These are phyloP conservation scores for Daldinia eschscholtzii DNA, from an alignment of 2,329 filamentous ascomycete genomes.

Conservation along the genomic window DNA sequence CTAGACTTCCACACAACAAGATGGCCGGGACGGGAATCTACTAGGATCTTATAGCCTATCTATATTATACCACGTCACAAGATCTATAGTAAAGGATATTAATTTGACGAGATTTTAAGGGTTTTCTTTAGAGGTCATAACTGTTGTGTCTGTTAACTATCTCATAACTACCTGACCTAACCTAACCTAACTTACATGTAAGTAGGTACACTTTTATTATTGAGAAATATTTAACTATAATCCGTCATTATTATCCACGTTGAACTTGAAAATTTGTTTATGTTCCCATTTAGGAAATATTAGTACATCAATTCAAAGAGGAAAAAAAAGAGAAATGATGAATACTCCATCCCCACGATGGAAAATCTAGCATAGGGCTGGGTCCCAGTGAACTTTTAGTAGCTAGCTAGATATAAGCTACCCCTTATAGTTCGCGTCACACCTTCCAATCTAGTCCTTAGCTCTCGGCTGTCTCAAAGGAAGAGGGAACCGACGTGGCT, in stretches of 20 bases:
- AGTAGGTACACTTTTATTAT: too few relatives aligned
- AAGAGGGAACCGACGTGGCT: constrained; percentile 2
- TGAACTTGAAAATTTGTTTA: too few relatives aligned
- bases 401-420: background rate
- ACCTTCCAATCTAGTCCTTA: constrained; percentile 5
- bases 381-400: background rate
- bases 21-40: background rate
- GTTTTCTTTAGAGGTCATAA: background rate
- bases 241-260: too few relatives aligned
- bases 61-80: background rate
- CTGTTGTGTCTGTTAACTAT: background rate
- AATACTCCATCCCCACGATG: background rate
- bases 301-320: background rate
- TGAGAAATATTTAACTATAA: too few relatives aligned
- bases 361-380: constrained; percentile 5
- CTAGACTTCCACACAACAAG: background rate
- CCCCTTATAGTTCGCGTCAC: background rate
- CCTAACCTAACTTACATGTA: too few relatives aligned
- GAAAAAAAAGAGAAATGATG: background rate
- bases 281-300: too few relatives aligned
- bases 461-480: constrained; percentile 9
- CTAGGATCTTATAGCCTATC: background rate
- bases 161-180: too few relatives aligned
- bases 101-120: background rate
- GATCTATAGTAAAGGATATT: background rate